phyloP scores from a whole-genome alignment of 306 rosid species.

The Prunus padus region DNA sequence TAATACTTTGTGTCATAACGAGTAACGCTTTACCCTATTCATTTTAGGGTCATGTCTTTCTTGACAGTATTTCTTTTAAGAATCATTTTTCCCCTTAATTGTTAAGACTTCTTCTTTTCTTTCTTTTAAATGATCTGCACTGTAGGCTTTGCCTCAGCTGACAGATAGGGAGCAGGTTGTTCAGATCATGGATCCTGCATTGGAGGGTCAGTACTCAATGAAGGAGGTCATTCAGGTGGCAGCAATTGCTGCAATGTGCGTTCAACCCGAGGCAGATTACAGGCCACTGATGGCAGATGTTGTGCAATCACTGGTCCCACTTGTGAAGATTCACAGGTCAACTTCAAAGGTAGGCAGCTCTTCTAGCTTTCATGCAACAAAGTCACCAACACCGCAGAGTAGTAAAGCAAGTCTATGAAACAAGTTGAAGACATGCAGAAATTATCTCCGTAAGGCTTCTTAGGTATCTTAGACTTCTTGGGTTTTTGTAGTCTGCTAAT shows the following conservation, averaged over 20 bases:
- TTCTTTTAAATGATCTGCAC: slow-evolving; percentile 4
- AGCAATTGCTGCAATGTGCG: slow-evolving; percentile 95
- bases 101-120: background rate
- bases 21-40: background rate
- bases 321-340: slow-evolving; percentile 61
- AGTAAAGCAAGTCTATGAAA: slow-evolving; percentile 38
- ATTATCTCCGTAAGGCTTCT: slow-evolving; percentile 14
- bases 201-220: slow-evolving; percentile 88
- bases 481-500: slow-evolving; percentile 1
- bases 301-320: slow-evolving; percentile 86
- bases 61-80: background rate
- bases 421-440: slow-evolving; percentile 20
- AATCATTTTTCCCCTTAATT: background rate
- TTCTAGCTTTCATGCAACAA: slow-evolving; percentile 54
- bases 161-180: slow-evolving; percentile 84
- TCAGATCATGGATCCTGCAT: slow-evolving; percentile 81
- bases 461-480: slow-evolving; percentile 17
- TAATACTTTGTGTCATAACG: slow-evolving; percentile 1
- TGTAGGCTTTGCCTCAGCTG: slow-evolving; percentile 81
- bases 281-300: slow-evolving; percentile 98
- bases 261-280: slow-evolving; percentile 92
- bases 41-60: slow-evolving; percentile 1
- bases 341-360: slow-evolving; percentile 55
- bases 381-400: slow-evolving; percentile 47
- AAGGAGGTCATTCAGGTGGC: slow-evolving; percentile 95